phyloP scores from a whole-genome alignment of 2,329 filamentous ascomycete species.

The Phialocephala sp. region DNA sequence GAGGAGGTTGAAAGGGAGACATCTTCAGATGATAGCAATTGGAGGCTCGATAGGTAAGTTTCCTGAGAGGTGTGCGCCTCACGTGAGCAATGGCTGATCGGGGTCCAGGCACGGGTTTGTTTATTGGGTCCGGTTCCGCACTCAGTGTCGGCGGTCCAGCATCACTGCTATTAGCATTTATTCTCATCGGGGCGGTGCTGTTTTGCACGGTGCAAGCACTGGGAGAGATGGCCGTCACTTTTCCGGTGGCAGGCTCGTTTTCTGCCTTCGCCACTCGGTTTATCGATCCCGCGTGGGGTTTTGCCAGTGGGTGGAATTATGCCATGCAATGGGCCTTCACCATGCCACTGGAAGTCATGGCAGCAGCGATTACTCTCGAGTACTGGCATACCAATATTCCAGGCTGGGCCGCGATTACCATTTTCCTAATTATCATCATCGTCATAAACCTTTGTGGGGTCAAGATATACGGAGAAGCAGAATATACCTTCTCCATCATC shows the following conservation, averaged over 20 bases:
- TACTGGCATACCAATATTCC: conserved; percentile 79
- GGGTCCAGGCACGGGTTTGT: conserved; percentile 74
- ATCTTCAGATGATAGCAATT: conserved; percentile 97
- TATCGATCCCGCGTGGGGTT: conserved; percentile 93
- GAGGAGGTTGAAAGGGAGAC: conserved; percentile 78
- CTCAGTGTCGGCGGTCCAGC: conserved; percentile 77
- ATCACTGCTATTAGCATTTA: conserved; percentile 78
- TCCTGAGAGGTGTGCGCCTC: conserved; percentile 1
- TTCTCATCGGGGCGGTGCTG: conserved; percentile 81
- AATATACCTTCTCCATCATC: conserved; percentile 85
- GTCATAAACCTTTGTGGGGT: conserved; percentile 87
- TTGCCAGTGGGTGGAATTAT: conserved; percentile 96
- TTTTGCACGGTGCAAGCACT: conserved; percentile 92
- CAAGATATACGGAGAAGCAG: conserved; percentile 86
- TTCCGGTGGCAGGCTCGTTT: conserved; percentile 95
- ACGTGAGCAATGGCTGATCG: conserved; percentile 41
- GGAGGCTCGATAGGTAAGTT: conserved; percentile 80
- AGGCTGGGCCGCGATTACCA: conserved; percentile 82
- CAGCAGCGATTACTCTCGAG: conserved; percentile 80
- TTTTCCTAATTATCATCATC: conserved; percentile 80
- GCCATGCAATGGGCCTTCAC: conserved; percentile 86
- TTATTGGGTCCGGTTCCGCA: conserved; percentile 80
- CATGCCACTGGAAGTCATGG: conserved; percentile 84
- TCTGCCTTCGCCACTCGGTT: conserved; percentile 91
- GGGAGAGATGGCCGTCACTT: conserved; percentile 89